These are phyloP conservation scores for Ottelia alismoides DNA, from an alignment of 106 monocot genomes.

Conservation along the genomic window DNA sequence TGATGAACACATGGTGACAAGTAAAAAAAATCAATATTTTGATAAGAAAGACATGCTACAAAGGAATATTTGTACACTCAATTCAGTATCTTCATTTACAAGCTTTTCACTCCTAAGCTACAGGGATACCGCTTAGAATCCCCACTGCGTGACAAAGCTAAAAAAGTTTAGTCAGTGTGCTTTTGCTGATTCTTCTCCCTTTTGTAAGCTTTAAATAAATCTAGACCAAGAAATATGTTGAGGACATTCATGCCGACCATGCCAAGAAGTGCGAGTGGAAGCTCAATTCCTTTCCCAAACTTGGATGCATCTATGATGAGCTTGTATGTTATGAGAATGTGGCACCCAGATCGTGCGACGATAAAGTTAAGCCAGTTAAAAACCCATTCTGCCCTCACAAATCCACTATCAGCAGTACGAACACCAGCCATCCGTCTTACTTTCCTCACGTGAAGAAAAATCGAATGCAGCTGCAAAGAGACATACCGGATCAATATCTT, in stretches of 20 bases:
- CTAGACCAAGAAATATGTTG: constrained; percentile 73
- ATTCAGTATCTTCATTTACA: too few species aligned
- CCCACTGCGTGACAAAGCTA: too few species aligned
- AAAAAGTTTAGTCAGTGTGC: too few species aligned
- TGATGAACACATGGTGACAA: too few species aligned
- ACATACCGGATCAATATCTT: too few species aligned
- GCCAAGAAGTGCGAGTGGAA: constrained; percentile 75
- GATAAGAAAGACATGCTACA: too few species aligned
- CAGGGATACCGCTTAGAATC: too few species aligned
- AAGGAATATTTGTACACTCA: too few species aligned
- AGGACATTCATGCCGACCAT: constrained; percentile 89
- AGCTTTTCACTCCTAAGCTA: too few species aligned
- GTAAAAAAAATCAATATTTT: too few species aligned
- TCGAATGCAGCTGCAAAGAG: constrained; percentile 82
- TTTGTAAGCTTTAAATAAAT: constrained; percentile 60
- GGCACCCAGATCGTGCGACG: constrained; percentile 40
- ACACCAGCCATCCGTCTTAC: constrained; percentile 70
- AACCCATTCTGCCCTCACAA: constrained; percentile 55
- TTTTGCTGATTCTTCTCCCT: constrained; percentile 48
- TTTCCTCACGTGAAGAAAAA: constrained; percentile 82
- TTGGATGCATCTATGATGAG: constrained; percentile 61
- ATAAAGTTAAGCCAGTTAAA: constrained; percentile 73
- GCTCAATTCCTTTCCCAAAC: constrained; percentile 68
- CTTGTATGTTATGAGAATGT: constrained; percentile 80
- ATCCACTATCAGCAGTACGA: constrained; percentile 23